These are phyloP conservation scores for Cercospora sesami DNA, from an alignment of 2,329 filamentous ascomycete genomes.

Conservation along the genomic window DNA sequence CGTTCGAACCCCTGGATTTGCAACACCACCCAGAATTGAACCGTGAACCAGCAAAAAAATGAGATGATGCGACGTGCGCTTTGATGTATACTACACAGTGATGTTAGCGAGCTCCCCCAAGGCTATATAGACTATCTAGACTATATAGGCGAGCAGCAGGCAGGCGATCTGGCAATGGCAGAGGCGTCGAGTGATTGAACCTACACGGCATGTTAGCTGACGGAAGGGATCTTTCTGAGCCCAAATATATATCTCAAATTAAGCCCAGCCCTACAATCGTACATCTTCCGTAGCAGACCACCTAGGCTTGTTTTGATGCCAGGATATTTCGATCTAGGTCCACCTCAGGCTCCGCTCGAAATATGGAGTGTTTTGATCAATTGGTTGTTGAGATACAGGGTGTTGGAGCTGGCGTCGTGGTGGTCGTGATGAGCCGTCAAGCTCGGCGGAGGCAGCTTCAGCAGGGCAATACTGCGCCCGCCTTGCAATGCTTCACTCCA, in stretches of 20 bases:
- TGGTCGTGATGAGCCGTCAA: not conserved
- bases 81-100: not conserved
- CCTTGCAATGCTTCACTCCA: not conserved
- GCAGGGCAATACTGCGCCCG: not conserved
- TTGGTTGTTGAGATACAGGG: not conserved
- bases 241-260: not conserved
- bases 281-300: not conserved
- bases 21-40: not conserved
- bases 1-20: slow-evolving; percentile 1
- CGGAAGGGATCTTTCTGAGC: not conserved
- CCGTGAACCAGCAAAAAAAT: not conserved
- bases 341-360: not conserved
- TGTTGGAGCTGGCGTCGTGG: not conserved
- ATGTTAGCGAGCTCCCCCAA: not conserved
- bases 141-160: not conserved
- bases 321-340: not conserved
- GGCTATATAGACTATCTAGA: not conserved
- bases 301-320: not conserved
- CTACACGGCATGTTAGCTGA: not conserved
- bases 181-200: not conserved
- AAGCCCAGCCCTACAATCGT: not conserved
- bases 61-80: not conserved
- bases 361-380: not conserved
- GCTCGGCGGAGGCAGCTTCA: not conserved
- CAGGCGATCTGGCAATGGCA: not conserved